Base-by-base conservation (phyloP, 2,329 filamentous ascomycete genomes). In the Pseudogymnoascus sp. region DNA sequence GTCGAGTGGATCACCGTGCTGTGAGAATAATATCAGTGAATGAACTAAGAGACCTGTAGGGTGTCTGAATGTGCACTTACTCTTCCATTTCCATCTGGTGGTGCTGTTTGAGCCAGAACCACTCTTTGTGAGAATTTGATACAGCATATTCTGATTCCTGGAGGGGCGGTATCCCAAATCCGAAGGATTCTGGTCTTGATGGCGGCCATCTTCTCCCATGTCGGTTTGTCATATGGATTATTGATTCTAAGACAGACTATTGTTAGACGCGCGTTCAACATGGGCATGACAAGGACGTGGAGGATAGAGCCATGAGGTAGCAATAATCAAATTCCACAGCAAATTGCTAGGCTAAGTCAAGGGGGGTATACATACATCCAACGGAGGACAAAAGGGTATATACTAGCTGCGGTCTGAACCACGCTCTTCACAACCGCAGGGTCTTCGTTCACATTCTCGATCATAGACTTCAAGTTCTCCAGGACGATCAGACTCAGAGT, bases 111-210 rank as follows among this genome's bases (percentile, higher is more conserved):
- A 16, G 92, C 90, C 68, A 97, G 84, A 49, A 99, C 89, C 49
- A 97, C 91, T 67, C 91, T 87, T 78, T 99, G 93, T 38, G 91
- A 88, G 75, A 99, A 99, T 76, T 99, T 99, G 82, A 97, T 88
- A 78, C 95, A 97, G 80, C 92, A 96, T 74, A 97, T 88, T 70
- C 88, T 88, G 66, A 97, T 85, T 2, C 91, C 88, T 11, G 88
- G 82, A 12, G 85, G 79, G 16, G 90, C 88, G 46, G 81, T 84
- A 69, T 97, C 93, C 93, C 96, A 97, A 71, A 95, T 86, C 65
- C 85, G 86, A 65, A 99, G 77, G 68, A 99, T 95, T 70, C 88
- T 89, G 63, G 89, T 86, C 79, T 99, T 99, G 77, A 97, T 93
- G 9, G 87, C 84, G 62, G 86, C 82, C 85, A 97, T 96, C 67